These are phyloP conservation scores for Physaria fendleri DNA, from an alignment of 345 rosid genomes.

Conservation along the genomic window DNA sequence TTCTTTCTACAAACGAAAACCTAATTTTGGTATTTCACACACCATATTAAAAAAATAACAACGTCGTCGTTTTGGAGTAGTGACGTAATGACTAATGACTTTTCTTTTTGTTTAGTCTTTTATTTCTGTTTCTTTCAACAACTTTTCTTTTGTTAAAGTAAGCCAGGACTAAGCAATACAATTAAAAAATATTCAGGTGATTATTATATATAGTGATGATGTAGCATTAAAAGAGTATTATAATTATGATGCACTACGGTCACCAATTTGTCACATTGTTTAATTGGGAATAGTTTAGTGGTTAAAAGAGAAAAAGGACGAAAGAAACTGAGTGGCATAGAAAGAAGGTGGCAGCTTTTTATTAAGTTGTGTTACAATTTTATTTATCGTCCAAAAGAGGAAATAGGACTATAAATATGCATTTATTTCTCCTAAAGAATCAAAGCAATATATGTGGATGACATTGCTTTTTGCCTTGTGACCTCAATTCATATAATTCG, in stretches of 20 bases:
- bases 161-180: not conserved
- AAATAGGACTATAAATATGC: slow-evolving; percentile 25
- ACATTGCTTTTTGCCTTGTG: slow-evolving; percentile 30
- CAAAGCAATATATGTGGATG: slow-evolving; percentile 30
- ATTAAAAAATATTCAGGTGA: not conserved
- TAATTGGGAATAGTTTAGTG: not conserved
- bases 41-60: too few relatives aligned
- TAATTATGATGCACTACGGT: slow-evolving; percentile 3
- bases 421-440: slow-evolving; percentile 18
- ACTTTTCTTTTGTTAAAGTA: not conserved
- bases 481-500: slow-evolving; percentile 13
- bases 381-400: slow-evolving; percentile 20
- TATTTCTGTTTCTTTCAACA: too few relatives aligned
- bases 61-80: not conserved
- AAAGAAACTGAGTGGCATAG: slow-evolving; percentile 24
- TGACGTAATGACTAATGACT: not conserved
- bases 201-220: slow-evolving; percentile 11
- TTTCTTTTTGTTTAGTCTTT: too few relatives aligned
- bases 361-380: not conserved
- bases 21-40: not conserved
- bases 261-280: slow-evolving; percentile 22
- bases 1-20: not conserved
- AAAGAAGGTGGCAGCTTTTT: slow-evolving; percentile 28
- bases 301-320: not conserved
- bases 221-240: not conserved